Evolutionary conservation across 331 rosid species (phyloP), one percentile per base, ranked within the genome.

Genomic region (Telfairia occidentalis): DNA sequence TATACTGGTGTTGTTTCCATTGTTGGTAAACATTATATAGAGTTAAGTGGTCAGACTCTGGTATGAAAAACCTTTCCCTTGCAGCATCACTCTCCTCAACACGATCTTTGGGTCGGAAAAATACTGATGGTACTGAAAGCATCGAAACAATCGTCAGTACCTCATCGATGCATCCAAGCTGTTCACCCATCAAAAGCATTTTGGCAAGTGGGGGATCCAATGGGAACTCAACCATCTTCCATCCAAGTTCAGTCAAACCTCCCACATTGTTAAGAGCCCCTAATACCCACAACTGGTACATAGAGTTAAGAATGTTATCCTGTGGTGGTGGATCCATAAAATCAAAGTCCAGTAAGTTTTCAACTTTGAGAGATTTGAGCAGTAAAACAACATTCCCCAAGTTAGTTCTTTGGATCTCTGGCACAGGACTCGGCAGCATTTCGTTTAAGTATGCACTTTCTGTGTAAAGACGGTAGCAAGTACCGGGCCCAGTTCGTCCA

Each of bases 291-390:
- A 94, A 81, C 78, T 94, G 98, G 83, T 94, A 94, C 98, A 94
- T 94, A 10, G 98, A 94, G 84, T 94, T 94, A 65, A 94, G 97
- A 76, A 94, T 94, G 74, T 94, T 94, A 81, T 94, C 98, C 63
- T 91, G 98, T 0, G 98, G 98, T 74, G 98, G 98, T 64, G 98
- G 98, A 74, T 94, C 98, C 98, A 94, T 94, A 87, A 94, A 94
- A 84, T 94, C 98, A 73, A 94, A 94, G 79, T 94, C 97, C 29
- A 94, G 90, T 46, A 94, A 80, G 79, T 94, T 94, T 18, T 94
- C 98, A 30, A 94, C 98, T 72, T 94, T 94, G 16, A 94, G 98
- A 74, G 97, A 91, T 79, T 94, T 94, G 67, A 94, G 93, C 82
- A 94, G 82, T 78, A 94, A 83, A 54, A 94, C 98, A 66, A 94